Percentiles rank a stretch among this genome's conserved stretches.
Conservation (phyloP, 1,139 yeast genomes). For the Yamadazyma epiphylla region DNA sequence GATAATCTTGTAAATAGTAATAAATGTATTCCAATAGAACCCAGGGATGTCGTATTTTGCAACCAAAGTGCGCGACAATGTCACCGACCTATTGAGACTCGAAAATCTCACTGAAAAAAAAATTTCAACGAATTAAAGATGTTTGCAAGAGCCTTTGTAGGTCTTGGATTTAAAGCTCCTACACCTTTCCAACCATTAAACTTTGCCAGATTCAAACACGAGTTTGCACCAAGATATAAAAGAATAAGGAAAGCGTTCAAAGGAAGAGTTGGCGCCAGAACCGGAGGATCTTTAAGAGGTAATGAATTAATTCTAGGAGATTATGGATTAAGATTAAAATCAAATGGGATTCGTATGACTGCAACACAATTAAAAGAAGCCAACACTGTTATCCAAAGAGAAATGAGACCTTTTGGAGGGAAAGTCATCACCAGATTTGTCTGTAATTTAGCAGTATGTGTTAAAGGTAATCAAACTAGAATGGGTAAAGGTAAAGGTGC, state of each 20-base stretch:
- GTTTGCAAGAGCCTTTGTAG: neutral
- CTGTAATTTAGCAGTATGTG: conserved; percentile 86
- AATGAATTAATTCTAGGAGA: conserved; percentile 76
- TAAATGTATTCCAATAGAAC: neutral
- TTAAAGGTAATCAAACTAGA: conserved; percentile 98
- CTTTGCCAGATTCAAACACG: conserved; percentile 62
- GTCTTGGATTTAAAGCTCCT: neutral
- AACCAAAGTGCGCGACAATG: neutral
- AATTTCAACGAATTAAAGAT: conserved; percentile 1
- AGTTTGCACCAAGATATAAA: conserved; percentile 81
- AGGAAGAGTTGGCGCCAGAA: conserved; percentile 91
- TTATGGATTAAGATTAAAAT: conserved; percentile 81
- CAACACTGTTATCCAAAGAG: conserved; percentile 78
- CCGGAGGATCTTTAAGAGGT: conserved; percentile 92
- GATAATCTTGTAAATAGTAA: conserved; percentile 27
- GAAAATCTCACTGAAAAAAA: conserved; percentile 1
- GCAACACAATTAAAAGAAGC: conserved; percentile 92
- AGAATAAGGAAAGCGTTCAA: conserved; percentile 79
- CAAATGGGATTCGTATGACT: conserved; percentile 82
- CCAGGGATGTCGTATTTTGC: neutral
- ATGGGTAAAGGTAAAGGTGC: conserved; percentile 99
- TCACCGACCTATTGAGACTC: neutral
- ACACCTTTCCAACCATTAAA: neutral
- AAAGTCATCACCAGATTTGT: conserved; percentile 75
- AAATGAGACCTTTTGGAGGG: conserved; percentile 70